phyloP scores from a whole-genome alignment of 345 rosid species.

The Euphorbia tirucalli region DNA sequence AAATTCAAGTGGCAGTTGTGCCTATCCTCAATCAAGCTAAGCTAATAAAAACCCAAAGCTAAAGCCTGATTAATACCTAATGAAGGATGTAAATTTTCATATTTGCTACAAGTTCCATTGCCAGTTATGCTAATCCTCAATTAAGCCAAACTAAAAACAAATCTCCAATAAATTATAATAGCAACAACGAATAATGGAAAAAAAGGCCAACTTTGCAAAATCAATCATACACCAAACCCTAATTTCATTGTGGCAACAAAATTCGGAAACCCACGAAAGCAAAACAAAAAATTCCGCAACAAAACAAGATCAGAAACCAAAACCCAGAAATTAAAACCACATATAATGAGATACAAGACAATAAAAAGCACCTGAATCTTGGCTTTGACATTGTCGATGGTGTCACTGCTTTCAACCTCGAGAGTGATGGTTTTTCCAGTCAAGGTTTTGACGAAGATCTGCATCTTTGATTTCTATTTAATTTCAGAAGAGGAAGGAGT shows the following conservation, averaged over 20 bases:
- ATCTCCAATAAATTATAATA: not conserved
- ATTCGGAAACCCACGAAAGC: not conserved
- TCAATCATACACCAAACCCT: not conserved
- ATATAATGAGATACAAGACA: not conserved
- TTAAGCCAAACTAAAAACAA: not conserved
- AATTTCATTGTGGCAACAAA: not conserved
- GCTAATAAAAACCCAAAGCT: not conserved
- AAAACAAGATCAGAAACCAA: not conserved
- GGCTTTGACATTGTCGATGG: constrained; percentile 26
- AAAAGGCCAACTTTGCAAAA: not conserved
- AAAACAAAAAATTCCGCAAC: not conserved
- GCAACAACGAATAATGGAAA: not conserved
- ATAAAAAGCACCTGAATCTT: constrained; percentile 22
- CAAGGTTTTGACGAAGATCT: constrained; percentile 25
- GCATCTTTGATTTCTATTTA: not conserved
- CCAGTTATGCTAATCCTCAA: not conserved
- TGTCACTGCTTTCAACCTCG: constrained; percentile 29
- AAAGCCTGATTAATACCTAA: not conserved
- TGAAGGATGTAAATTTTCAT: not conserved
- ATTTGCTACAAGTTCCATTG: not conserved
- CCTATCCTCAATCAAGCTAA: not conserved
- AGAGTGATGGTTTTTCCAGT: constrained; percentile 27
- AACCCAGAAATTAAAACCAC: not conserved
- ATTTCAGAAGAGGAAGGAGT: not conserved
- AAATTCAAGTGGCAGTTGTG: not conserved